Percentiles rank a stretch among this genome's conserved stretches.
Conservation (phyloP, 73 alveolate species). For the Paramecium primaurelia region DNA sequence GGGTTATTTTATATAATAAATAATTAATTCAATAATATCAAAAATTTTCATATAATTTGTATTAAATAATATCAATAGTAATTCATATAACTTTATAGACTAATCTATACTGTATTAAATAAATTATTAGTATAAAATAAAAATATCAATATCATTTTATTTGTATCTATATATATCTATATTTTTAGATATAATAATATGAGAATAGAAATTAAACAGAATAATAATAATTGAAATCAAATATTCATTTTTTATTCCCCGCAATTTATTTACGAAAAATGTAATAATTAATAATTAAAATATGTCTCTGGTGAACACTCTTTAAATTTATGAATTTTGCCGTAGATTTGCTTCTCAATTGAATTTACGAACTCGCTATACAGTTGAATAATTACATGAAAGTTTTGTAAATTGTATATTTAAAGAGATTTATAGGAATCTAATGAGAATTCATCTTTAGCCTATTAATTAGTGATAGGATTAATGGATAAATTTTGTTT, state of each 20-base stretch:
- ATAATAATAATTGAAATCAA: background rate
- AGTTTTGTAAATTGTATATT: background rate
- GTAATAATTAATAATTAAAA: background rate
- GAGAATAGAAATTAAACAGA: background rate
- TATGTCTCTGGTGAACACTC: constrained; percentile 25
- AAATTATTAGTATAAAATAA: no score
- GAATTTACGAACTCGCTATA: background rate
- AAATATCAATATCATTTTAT: no score
- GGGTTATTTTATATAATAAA: background rate
- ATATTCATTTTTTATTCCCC: background rate
- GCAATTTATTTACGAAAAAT: background rate
- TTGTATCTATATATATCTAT: no score
- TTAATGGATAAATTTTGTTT: constrained; percentile 22
- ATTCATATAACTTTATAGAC: background rate
- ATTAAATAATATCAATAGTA: no score
- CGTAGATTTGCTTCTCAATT: background rate
- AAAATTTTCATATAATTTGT: background rate
- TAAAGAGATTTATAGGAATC: background rate
- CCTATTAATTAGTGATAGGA: background rate
- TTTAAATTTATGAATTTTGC: constrained; percentile 25
- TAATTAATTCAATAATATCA: background rate
- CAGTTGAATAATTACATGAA: background rate
- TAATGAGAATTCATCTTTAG: background rate
- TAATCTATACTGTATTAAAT: no score
- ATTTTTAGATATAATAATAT: no score